phyloP scores from a whole-genome alignment of 163 green algal species.

The Volvox carteri region DNA sequence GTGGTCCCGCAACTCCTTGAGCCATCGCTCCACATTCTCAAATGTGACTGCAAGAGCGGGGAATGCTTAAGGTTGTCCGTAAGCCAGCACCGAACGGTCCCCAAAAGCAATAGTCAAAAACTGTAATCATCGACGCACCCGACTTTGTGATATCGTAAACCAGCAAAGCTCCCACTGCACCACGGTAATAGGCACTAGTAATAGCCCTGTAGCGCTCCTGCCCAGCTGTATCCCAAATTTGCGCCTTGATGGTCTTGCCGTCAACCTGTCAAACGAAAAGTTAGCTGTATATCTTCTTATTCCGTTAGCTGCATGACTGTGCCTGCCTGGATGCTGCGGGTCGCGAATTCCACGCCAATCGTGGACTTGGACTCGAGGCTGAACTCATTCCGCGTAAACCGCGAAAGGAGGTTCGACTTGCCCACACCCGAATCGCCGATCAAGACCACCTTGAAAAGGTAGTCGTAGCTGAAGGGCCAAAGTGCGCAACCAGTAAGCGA shows the following conservation, averaged over 20 bases:
- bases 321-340: slow-evolving; percentile 92
- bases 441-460: slow-evolving; percentile 99
- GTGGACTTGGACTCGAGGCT: slow-evolving; percentile 99
- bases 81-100: not conserved
- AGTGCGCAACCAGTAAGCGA: not conserved
- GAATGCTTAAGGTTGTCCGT: not conserved
- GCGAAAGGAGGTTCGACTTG: slow-evolving; percentile 98
- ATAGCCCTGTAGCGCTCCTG: slow-evolving; percentile 96
- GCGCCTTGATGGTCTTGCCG: slow-evolving; percentile 99
- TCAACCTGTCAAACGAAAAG: slow-evolving; percentile 87
- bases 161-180: slow-evolving; percentile 97
- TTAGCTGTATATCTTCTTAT: not conserved
- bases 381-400: slow-evolving; percentile 99
- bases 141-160: slow-evolving; percentile 99
- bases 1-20: slow-evolving; percentile 99
- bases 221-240: slow-evolving; percentile 99
- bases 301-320: not conserved
- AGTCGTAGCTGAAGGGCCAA: slow-evolving; percentile 89
- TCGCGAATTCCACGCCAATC: slow-evolving; percentile 99
- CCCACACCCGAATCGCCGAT: slow-evolving; percentile 98
- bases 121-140: slow-evolving; percentile 60
- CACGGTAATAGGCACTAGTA: slow-evolving; percentile 98
- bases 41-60: slow-evolving; percentile 88
- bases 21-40: slow-evolving; percentile 98
- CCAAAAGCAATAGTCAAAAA: not conserved